Evolutionary conservation across 202 grass and related monocot genomes (phyloP), one percentile per base, ranked within the genome.

Genomic region (Hordeum pubiflorum): DNA sequence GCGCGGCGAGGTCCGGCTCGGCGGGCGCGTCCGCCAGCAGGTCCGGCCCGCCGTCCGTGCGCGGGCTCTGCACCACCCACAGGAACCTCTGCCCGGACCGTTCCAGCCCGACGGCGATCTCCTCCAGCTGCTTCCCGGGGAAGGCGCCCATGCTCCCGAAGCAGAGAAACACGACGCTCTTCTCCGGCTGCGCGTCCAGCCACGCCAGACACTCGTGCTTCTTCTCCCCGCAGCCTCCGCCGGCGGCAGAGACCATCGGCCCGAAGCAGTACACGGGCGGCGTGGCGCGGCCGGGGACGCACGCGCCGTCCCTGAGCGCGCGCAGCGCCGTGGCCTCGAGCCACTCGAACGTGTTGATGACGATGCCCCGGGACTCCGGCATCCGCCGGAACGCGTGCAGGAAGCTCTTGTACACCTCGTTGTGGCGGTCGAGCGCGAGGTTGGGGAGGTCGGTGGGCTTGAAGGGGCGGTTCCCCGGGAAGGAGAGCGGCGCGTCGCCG

Each of bases 111-210:
- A 14, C 34, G 22, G 90, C 93, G 1, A 90, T 84, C 72, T 90
- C 70, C 61, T 46, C 75, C 14, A 88, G 77, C 81, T 90, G 85
- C 62, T 46, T 58, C 22, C 8, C 58, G 18, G 69, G 5, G 68
- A 89, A 88, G 9, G 24, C 14, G 7, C 64, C 81, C 13, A 20
- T 31, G 74, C 88, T 87, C 0, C 93, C 93, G 41, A 97, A 97
- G 73, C 88, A 93, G 65, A 97, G 81, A 77, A 91, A 97, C 50
- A 97, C 86, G 20, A 91, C 90, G 69, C 73, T 93, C 22, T 10
- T 79, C 13, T 87, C 72, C 0, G 88, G 88, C 23, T 91, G 90
- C 78, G 3, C 8, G 82, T 97, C 84, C 26, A 97, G 77, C 93
- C 93, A 97, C 52, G 26, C 40, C 13, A 93, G 68, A 69, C 86